Percentiles rank a stretch among this genome's conserved stretches.
Conservation (phyloP, 805 yeast genomes). For the Candida coquimbonensis region DNA sequence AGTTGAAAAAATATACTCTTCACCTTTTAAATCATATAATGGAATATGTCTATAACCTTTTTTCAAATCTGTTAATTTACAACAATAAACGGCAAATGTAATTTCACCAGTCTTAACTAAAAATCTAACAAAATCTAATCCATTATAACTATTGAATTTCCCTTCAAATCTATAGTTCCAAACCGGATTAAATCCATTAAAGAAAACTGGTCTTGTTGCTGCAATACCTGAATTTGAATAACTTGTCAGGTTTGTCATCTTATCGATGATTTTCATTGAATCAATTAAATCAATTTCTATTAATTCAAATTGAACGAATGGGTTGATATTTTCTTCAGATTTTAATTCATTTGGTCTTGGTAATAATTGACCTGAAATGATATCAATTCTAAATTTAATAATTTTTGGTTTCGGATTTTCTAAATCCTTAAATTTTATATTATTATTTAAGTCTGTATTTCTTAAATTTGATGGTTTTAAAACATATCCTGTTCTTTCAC, state of each 20-base stretch:
- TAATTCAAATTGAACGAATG: conserved; percentile 56
- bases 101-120: conserved; percentile 37
- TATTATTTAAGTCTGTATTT: conserved; percentile 14
- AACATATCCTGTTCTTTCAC: conserved; percentile 63
- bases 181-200: conserved; percentile 82
- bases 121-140: conserved; percentile 52
- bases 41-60: conserved; percentile 82
- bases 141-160: conserved; percentile 28
- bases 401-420: conserved; percentile 4
- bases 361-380: conserved; percentile 80
- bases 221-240: neutral
- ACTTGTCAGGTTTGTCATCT: conserved; percentile 1
- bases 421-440: conserved; percentile 16
- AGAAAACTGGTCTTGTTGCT: conserved; percentile 31
- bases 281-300: conserved; percentile 34
- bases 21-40: conserved; percentile 72
- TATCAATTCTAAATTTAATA: conserved; percentile 29
- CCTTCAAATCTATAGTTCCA: conserved; percentile 62
- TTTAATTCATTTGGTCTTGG: conserved; percentile 58
- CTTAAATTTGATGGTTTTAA: conserved; percentile 55
- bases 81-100: conserved; percentile 52
- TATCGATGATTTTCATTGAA: conserved; percentile 9
- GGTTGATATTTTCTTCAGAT: conserved; percentile 42
- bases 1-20: conserved; percentile 58
- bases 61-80: conserved; percentile 55